Evolutionary conservation across 225 moss, liverwort and hornwort species (phyloP), one percentile per base, ranked within the genome.

Genomic region (Polytrichum formosum): DNA sequence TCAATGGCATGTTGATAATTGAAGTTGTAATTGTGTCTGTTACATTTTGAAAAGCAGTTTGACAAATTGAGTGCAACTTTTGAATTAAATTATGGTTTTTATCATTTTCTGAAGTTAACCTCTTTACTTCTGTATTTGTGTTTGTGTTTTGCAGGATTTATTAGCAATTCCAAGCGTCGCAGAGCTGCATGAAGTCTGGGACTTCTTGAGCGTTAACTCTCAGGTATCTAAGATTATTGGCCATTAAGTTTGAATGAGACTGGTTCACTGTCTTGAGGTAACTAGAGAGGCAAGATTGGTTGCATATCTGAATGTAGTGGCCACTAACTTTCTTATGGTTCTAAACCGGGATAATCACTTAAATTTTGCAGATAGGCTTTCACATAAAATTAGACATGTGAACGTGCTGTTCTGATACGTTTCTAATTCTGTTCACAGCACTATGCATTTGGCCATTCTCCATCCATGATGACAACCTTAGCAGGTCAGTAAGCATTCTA

Each of bases 121-220:
- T 56, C 25, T 16, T 13, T 54, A 55, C 28, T 26, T 54, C 17
- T 54, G 16, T 18, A 10, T 68, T 54, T 21, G 55, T 18, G 33
- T 21, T 61, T 68, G 61, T 56, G 54, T 29, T 35, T 67, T 66
- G 64, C 71, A 87, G 87, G 87, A 84, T 75, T 73, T 87, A 62
- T 77, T 87, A 79, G 84, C 87, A 59, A 87, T 87, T 72, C 84
- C 87, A 71, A 87, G 87, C 75, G 73, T 87, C 73, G 87, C 87
- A 63, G 87, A 87, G 65, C 79, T 84, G 17, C 87, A 87, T 75
- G 87, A 84, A 87, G 87, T 87, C 56, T 87, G 87, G 81, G 87
- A 87, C 37, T 87, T 87, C 58, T 77, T 87, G 58, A 84, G 87
- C 70, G 67, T 77, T 70, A 82, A 84, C 58, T 87, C 87, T 77